These are phyloP conservation scores for Candida succiphila DNA, from an alignment of 805 yeast species.

Conservation along the genomic window DNA sequence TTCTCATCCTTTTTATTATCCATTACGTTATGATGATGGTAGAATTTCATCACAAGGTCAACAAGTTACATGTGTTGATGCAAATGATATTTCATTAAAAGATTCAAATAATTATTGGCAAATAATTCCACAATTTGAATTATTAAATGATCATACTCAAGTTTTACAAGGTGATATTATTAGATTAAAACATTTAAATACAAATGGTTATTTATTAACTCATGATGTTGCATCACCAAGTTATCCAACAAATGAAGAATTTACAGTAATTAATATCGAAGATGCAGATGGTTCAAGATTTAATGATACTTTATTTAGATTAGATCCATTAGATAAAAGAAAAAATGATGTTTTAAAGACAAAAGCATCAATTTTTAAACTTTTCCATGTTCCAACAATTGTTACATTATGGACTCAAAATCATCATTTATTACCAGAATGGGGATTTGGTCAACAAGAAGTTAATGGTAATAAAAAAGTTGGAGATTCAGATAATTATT, in stretches of 20 bases:
- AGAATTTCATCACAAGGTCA: conserved; percentile 91
- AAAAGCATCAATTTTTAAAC: conserved; percentile 54
- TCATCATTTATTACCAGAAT: conserved; percentile 79
- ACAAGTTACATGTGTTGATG: conserved; percentile 70
- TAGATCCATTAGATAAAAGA: conserved; percentile 50
- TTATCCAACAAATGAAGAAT: conserved; percentile 88
- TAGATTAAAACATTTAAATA: conserved; percentile 72
- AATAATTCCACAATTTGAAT: conserved; percentile 52
- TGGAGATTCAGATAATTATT: conserved; percentile 53
- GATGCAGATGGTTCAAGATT: conserved; percentile 42
- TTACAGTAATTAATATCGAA: conserved; percentile 63
- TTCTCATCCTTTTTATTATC: conserved; percentile 70
- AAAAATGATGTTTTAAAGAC: conserved; percentile 50
- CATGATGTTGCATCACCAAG: conserved; percentile 97
- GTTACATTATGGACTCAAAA: conserved; percentile 94
- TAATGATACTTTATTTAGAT: conserved; percentile 70
- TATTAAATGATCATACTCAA: conserved; percentile 32
- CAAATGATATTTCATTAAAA: too few species aligned
- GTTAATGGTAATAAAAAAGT: conserved; percentile 89
- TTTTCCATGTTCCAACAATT: conserved; percentile 76
- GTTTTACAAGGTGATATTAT: conserved; percentile 65
- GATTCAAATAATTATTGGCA: conserved; percentile 80
- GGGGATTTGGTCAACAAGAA: conserved; percentile 91
- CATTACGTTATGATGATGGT: conserved; percentile 92
- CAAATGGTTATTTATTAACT: conserved; percentile 71